Base-by-base conservation (phyloP, 2,329 filamentous ascomycete genomes). In the Epichloe scottii region DNA sequence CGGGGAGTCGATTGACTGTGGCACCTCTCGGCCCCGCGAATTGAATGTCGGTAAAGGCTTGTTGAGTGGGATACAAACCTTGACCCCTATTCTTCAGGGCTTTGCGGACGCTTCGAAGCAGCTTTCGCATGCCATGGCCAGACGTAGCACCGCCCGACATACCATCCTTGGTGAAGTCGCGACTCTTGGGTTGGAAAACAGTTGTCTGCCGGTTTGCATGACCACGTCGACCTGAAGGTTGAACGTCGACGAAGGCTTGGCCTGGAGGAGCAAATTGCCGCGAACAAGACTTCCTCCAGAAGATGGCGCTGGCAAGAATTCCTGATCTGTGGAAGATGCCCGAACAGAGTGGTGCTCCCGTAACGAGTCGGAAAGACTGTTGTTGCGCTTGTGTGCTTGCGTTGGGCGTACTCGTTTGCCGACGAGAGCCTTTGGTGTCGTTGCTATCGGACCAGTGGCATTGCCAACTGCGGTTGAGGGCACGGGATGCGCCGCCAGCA, bases 231-330 rank as follows among this genome's bases (percentile, higher is more conserved):
- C 71, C 72, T 5, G 78, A 74, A 5, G 77, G 71, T 49, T 81
- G 68, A 37, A 82, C 71, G 42, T 90, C 82, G 40, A 96, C 85
- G 62, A 87, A 89, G 0, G 90, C 82, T 54, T 93, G 86, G 0
- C 80, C 81, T 1, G 91, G 93, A 15, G 89, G 54, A 94, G 79
- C 5, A 95, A 64, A 53, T 89, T 87, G 14, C 93, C 93, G 48
- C 91, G 81, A 19, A 97, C 90, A 38, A 98, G 78, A 56, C 86
- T 91, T 10, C 90, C 89, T 4, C 85, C 82, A 60, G 88, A 84
- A 12, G 85, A 81, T 21, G 83, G 71, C 10, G 82, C 75, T 55
- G 84, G 74, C 14, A 82, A 66, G 15, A 83, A 68, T 52, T 82
- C 79, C 3, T 74, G 70, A 21, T 77, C 77, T 55, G 76, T 78